phyloP scores from a whole-genome alignment of 306 rosid genomes.

The Prosopis cineraria region DNA sequence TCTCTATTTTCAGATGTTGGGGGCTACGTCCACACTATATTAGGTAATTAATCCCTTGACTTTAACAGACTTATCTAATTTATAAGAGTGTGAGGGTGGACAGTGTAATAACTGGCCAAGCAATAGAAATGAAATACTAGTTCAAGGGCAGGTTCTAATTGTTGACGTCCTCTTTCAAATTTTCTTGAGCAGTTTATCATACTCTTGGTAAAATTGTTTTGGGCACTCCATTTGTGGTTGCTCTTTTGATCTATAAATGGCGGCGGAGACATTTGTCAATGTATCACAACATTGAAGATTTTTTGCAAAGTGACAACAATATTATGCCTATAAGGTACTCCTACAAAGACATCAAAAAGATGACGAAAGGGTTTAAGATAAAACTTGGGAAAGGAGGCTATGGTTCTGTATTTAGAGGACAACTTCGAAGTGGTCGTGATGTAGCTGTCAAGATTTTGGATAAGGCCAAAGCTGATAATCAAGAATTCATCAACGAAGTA shows the following conservation, averaged over 20 bases:
- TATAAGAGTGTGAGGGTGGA: background rate
- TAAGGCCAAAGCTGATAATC: slow-evolving; percentile 16
- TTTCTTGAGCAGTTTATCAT: background rate
- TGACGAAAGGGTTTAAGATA: background rate
- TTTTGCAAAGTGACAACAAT: background rate
- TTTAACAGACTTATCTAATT: background rate
- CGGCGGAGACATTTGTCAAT: background rate
- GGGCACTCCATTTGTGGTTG: background rate
- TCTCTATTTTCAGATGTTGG: background rate
- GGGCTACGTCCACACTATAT: accelerated
- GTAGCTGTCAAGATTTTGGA: slow-evolving; percentile 36
- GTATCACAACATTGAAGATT: background rate
- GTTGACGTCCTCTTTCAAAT: background rate
- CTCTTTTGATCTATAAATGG: background rate
- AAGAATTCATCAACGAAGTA: slow-evolving; percentile 32
- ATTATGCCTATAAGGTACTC: slow-evolving; percentile 23
- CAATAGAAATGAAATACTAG: background rate
- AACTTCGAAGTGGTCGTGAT: slow-evolving; percentile 5
- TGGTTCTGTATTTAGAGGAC: slow-evolving; percentile 34
- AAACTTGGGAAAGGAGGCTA: slow-evolving; percentile 20
- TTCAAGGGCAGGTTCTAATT: background rate
- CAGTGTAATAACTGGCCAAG: background rate
- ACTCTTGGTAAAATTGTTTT: background rate
- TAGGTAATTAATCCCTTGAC: background rate
- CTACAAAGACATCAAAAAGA: slow-evolving; percentile 19